Base-by-base conservation (phyloP, 2,329 filamentous ascomycete species). In the Arthrobotrys conoides region DNA sequence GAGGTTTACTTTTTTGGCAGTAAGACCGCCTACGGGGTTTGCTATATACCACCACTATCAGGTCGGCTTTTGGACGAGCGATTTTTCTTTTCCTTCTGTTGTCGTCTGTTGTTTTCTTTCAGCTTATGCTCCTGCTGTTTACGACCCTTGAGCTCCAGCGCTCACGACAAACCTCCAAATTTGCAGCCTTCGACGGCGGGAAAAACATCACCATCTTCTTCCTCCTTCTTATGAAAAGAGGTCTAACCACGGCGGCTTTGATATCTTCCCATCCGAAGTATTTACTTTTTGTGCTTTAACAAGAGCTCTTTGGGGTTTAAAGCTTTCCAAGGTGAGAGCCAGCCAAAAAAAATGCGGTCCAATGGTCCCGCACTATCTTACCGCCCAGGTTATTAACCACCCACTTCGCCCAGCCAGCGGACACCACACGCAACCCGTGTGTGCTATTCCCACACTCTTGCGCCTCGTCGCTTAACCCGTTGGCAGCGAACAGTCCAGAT, bases 401-500 rank as follows among this genome's bases (percentile, higher is more conserved):
- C 59, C 61, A 64, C 67, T 59, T 14, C 53, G n/a, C 53, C 53
- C 53, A 36, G 53, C 30, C 53, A 65, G 53, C 63, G 51, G 66
- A 53, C 46, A 48, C 38, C 57, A 49, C 63, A 59, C 53, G 33
- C 57, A 59, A 65, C 64, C 59, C 61, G 53, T 78, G 44, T 59
- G 24, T 65, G n/a, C 63, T 61, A 20, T 41, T 36, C 49, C 44
- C 24, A 53, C 65, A n/a, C 57, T 51, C 30, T 51, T 76, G 68
- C 75, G 75, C 75, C 75, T 78, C 75, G 68, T 78, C 75, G 75
- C 75, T 78, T 78, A 78, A 68, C 75, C 68, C 53, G 63, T 71
- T 78, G 63, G 63, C 41, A 57, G 61, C 73, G 38, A 61, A 48
- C 61, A 63, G 27, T 46, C 63, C 53, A 72, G 68, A 69, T 68